Evolutionary conservation across 2,329 filamentous ascomycete species (phyloP).

Genomic region (Trichothecium sympodiale): DNA sequence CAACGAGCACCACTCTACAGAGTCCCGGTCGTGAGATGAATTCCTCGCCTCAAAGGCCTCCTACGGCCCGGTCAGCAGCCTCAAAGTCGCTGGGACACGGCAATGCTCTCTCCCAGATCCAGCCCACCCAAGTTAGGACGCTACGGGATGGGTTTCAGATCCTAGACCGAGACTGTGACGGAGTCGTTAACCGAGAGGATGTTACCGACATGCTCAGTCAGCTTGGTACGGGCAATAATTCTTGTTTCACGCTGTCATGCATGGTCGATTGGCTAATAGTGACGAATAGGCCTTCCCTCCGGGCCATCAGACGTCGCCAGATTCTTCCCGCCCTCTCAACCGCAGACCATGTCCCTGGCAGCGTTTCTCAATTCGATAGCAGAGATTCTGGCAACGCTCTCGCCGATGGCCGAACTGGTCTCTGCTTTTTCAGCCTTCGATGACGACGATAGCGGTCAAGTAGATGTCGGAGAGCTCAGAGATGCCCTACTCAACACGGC

Average conservation of each 20-base stretch:
- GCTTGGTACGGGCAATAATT: slow-evolving; percentile 43
- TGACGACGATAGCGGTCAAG: slow-evolving; percentile 86
- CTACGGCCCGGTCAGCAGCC: slow-evolving; percentile 17
- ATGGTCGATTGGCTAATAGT: slow-evolving; percentile 5
- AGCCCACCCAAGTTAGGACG: slow-evolving; percentile 72
- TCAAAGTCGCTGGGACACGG: slow-evolving; percentile 28
- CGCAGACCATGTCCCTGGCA: slow-evolving; percentile 70
- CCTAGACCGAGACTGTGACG: slow-evolving; percentile 80
- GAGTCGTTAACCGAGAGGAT: slow-evolving; percentile 69
- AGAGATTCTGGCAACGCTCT: slow-evolving; percentile 60
- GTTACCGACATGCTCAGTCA: slow-evolving; percentile 81
- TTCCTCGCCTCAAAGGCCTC: slow-evolving; percentile 23
- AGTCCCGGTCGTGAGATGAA: slow-evolving; percentile 19
- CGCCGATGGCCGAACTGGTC: slow-evolving; percentile 66
- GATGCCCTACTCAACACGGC: slow-evolving; percentile 75
- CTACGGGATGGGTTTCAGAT: slow-evolving; percentile 91
- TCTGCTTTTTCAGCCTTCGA: slow-evolving; percentile 94
- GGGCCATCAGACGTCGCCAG: slow-evolving; percentile 58
- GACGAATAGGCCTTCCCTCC: slow-evolving; percentile 55
- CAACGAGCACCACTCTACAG: slow-evolving; percentile 16
- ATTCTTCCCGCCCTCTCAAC: slow-evolving; percentile 68
- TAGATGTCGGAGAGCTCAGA: slow-evolving; percentile 72
- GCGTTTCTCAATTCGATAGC: slow-evolving; percentile 78
- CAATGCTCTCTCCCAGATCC: slow-evolving; percentile 59
- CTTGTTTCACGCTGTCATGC: neutral